phyloP scores from a whole-genome alignment of 345 rosid genomes.

The Camelina laxa region DNA sequence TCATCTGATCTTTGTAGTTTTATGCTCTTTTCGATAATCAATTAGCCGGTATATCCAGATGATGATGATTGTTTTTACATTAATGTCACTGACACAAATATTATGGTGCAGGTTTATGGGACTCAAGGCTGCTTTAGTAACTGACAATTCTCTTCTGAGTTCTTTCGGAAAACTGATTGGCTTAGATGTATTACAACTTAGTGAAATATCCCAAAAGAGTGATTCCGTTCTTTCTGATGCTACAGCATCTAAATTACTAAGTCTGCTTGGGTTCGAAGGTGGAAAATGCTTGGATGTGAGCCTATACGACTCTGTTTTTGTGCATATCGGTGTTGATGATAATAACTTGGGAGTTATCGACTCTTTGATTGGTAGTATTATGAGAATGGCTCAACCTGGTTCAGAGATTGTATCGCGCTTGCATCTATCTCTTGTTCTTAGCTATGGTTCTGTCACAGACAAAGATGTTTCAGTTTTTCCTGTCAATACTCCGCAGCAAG shows the following conservation, averaged over 20 bases:
- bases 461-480: slow-evolving; percentile 48
- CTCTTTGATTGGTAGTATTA: slow-evolving; percentile 58
- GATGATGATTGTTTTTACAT: slow-evolving; percentile 17
- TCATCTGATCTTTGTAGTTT: slow-evolving; percentile 11
- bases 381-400: slow-evolving; percentile 58
- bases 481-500: slow-evolving; percentile 46
- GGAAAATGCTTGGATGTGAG: slow-evolving; percentile 56
- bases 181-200: slow-evolving; percentile 49
- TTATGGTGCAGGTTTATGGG: slow-evolving; percentile 73
- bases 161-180: slow-evolving; percentile 65
- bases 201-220: slow-evolving; percentile 45
- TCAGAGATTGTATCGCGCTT: slow-evolving; percentile 64
- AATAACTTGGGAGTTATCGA: slow-evolving; percentile 49
- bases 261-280: slow-evolving; percentile 71
- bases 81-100: neutral
- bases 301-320: slow-evolving; percentile 68
- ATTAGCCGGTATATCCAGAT: neutral
- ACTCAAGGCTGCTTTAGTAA: slow-evolving; percentile 73
- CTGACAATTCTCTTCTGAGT: slow-evolving; percentile 50
- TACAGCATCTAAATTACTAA: slow-evolving; percentile 50
- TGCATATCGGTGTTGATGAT: slow-evolving; percentile 63
- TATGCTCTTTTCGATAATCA: neutral
- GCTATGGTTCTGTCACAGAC: slow-evolving; percentile 63
- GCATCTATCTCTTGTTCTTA: slow-evolving; percentile 75
- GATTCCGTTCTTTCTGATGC: slow-evolving; percentile 41